Evolutionary conservation across 2,329 filamentous ascomycete species (phyloP).

Genomic region (Akanthomyces lecanii): DNA sequence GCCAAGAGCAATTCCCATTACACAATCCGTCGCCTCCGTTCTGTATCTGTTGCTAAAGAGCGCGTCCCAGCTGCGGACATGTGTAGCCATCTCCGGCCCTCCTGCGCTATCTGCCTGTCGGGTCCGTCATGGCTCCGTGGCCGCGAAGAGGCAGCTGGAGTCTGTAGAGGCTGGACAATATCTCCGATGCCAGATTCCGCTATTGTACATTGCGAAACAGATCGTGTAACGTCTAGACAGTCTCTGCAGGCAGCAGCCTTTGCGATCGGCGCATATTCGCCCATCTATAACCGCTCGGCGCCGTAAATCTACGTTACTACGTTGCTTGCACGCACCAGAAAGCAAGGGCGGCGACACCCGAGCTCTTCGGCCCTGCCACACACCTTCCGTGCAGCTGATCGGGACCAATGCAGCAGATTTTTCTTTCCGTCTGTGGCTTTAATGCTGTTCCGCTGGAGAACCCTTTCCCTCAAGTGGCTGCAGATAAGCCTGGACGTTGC

Average conservation of each 20-base stretch:
- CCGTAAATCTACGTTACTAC: background rate
- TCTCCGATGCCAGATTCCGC: too few relatives aligned
- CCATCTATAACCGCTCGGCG: background rate
- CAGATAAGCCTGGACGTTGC: background rate
- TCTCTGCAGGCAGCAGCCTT: background rate
- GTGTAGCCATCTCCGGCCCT: too few relatives aligned
- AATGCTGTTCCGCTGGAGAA: background rate
- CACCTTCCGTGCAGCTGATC: background rate
- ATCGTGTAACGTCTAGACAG: too few relatives aligned
- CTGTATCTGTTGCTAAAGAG: background rate
- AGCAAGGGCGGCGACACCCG: background rate
- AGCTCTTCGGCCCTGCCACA: background rate
- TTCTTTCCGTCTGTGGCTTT: background rate
- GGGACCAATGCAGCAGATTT: background rate
- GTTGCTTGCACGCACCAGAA: background rate
- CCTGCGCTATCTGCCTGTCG: background rate
- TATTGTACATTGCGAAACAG: too few relatives aligned
- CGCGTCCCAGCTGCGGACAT: too few relatives aligned
- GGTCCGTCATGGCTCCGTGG: background rate
- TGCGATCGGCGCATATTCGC: background rate
- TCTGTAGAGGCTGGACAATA: too few relatives aligned
- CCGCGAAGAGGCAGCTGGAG: too few relatives aligned
- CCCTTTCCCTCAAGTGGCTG: too few relatives aligned
- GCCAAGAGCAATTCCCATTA: constrained; percentile 2
- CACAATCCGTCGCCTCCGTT: background rate